Base-by-base conservation (phyloP, 2,329 filamentous ascomycete genomes). In the Purpureocillium takamizusanense region DNA sequence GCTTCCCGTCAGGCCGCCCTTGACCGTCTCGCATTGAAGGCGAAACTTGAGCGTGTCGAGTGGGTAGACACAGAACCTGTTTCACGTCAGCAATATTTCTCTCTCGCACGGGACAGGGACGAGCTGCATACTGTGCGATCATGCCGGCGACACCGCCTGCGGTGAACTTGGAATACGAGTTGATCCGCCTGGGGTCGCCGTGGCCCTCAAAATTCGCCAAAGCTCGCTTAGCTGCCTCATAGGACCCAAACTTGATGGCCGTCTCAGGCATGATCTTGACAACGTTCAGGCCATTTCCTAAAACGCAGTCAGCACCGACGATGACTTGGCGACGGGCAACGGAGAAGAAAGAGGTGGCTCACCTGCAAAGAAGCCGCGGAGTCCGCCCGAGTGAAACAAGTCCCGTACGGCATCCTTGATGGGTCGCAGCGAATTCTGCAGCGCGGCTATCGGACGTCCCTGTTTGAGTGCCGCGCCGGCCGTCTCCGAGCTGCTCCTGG, bases 201-300 rank as follows among this genome's bases (percentile, higher is more conserved):
- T 95, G 88, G 7, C 92, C 92, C 69, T 97, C 92, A 36, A 95
- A 63, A 42, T 77, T 80, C 35, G 90, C 87, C 43, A 97, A 78
- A 4, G 83, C 78, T 45, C 87, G 81, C 69, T 97, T 98, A 8
- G 88, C 83, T 37, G 87, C 88, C 76, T 98, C 92, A 56, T 95
- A 98, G 15, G 89, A 90, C 43, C 92, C 92, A 59, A 98, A 98
- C 62, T 95, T 94, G 57, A 98, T 95, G 18, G 92, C 90, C 21
- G 90, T 95, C 65, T 98, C 92, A 0, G 92, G 92, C 87, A 97
- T 95, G 43, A 98, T 92, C 62, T 98, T 98, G 54, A 95, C 62
- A 3, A 98, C 88, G 51, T 98, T 98, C 50, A 98, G 69, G 4
- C 92, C 92, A 54, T 98, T 98, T 29, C 92, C 89, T 94, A 50